Evolutionary conservation across 2,329 filamentous ascomycete species (phyloP).

Genomic region (Aspergillus alliaceus): DNA sequence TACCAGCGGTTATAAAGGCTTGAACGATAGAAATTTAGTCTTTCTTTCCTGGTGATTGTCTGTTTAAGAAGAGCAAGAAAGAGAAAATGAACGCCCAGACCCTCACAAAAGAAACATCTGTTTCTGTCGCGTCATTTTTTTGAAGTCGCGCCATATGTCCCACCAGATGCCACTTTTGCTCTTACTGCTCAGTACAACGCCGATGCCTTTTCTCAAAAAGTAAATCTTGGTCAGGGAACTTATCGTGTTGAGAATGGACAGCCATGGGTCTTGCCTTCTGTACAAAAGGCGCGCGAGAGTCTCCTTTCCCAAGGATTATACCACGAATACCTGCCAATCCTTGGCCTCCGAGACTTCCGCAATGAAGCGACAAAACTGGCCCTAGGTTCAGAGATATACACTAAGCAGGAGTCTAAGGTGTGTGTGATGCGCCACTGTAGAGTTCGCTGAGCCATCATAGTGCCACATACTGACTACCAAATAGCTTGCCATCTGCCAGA

Average conservation of each 20-base stretch:
- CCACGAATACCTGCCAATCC: conserved; percentile 96
- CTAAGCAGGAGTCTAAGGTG: conserved; percentile 12
- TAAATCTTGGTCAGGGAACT: conserved; percentile 89
- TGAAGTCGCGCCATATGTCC: conserved; percentile 14
- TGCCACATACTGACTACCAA: not conserved
- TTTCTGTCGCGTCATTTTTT: conserved; percentile 16
- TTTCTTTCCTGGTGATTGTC: not conserved
- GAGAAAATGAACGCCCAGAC: not conserved
- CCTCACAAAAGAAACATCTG: not conserved
- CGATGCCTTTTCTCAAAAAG: conserved; percentile 71
- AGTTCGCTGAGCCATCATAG: not conserved
- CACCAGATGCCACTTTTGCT: conserved; percentile 26
- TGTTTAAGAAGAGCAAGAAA: not conserved
- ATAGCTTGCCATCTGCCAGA: conserved; percentile 60
- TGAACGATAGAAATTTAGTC: not conserved
- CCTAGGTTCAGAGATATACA: conserved; percentile 56
- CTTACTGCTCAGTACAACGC: conserved; percentile 59
- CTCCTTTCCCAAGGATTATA: conserved; percentile 67
- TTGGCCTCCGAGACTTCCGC: conserved; percentile 78
- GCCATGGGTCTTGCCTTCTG: conserved; percentile 90
- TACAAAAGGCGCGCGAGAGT: conserved; percentile 53
- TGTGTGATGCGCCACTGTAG: not conserved
- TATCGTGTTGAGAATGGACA: conserved; percentile 90
- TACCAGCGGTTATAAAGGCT: not conserved
- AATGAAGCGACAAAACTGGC: conserved; percentile 82